Base-by-base conservation (phyloP, 2,329 filamentous ascomycete genomes). In the Hyphodiscus sp. region DNA sequence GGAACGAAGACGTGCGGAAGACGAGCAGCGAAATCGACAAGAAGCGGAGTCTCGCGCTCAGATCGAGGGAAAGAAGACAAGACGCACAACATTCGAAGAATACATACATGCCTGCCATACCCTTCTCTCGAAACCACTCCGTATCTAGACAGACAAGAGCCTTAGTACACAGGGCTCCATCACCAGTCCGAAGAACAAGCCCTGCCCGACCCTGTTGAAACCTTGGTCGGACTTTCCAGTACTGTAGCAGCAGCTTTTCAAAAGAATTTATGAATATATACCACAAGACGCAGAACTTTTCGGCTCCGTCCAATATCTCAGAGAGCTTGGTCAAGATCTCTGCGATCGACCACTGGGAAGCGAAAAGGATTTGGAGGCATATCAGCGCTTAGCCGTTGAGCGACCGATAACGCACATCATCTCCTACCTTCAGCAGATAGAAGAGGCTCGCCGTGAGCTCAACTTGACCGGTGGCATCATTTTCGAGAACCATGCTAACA, bases 301-400 rank as follows among this genome's bases (percentile, higher is more conserved):
- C 38, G 59, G 57, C 48, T 60, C 57, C n/a, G 59, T 45, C 41
- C 55, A 58, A 50, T 63, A 61, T 26, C 50, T 66, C 23, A 60
- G 56, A 47, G 63, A 59, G 33, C 57, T 61, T 15, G 57, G 58
- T 9, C 53, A 55, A 38, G 48, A 59, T 42, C 47, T 65, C 41
- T 54, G 46, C 18, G 49, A 52, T 46, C 56, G 60, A 23, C 55
- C 58, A 46, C 50, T 68, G 10, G 61, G 59, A 45, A 67, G 66
- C 51, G 64, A 69, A 45, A 56, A 61, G 49, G 67, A 67, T 49
- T 59, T 68, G 7, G 61, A 67, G 52, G 50, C 20, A 54, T 67
- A 66, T 55, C 57, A 68, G 48, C 60, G 64, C 54, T 41, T 65
- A 38, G 62, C 61, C 16, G 61, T 69, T 46, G 64, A 68, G 50